These are phyloP conservation scores for Pontederia paniculata DNA, from an alignment of 176 grass and related monocot species.

Conservation along the genomic window DNA sequence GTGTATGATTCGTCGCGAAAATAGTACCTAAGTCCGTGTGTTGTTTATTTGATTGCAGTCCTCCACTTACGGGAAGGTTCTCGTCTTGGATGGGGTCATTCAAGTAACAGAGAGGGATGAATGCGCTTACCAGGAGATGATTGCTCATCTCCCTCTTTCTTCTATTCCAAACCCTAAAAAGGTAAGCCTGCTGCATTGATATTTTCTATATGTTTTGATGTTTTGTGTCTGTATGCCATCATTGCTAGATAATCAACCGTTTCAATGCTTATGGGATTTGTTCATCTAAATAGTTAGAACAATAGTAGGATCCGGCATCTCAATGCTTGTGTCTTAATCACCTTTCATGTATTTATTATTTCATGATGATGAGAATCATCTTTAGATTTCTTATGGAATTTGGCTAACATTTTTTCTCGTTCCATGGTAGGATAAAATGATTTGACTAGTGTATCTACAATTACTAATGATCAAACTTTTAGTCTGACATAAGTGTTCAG, in stretches of 20 bases:
- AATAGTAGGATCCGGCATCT: too few species aligned
- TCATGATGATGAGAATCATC: too few species aligned
- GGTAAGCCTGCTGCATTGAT: constrained; percentile 20
- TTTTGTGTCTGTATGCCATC: constrained; percentile 2
- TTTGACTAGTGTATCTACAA: too few species aligned
- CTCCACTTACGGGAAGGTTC: constrained; percentile 81
- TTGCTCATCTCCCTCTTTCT: constrained; percentile 77
- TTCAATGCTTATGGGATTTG: neutral
- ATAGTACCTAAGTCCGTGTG: neutral
- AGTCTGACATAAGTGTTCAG: too few species aligned
- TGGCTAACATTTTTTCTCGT: too few species aligned
- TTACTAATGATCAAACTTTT: too few species aligned
- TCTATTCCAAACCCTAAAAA: constrained; percentile 90
- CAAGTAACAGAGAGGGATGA: constrained; percentile 84
- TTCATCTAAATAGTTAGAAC: too few species aligned
- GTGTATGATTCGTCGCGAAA: neutral
- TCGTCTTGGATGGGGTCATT: constrained; percentile 85
- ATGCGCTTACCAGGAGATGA: constrained; percentile 97
- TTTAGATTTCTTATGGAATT: too few species aligned
- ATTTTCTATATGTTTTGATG: neutral
- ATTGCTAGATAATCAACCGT: too few species aligned
- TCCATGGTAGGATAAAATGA: too few species aligned
- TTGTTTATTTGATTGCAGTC: constrained; percentile 33
- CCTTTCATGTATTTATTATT: too few species aligned
- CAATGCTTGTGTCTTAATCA: too few species aligned